phyloP scores from a whole-genome alignment of 768 basidiomycete genomes.

The Kwoniella newhampshirensis region DNA sequence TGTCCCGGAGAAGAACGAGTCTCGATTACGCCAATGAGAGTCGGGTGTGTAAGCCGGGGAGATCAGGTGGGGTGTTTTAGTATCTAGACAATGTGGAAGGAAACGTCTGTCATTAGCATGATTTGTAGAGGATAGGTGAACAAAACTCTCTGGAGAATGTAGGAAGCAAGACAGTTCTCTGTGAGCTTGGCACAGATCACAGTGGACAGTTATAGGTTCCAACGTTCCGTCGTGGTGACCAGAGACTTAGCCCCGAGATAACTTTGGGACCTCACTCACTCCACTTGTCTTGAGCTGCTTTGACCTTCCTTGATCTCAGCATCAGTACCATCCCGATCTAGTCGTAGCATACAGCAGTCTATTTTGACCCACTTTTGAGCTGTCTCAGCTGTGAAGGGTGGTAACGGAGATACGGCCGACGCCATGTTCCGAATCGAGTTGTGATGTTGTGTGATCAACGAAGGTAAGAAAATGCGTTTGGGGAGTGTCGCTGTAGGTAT shows the following conservation, averaged over 20 bases:
- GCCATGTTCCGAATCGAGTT: constrained; percentile 11
- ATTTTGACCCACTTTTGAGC: constrained; percentile 29
- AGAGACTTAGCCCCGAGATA: too few relatives aligned
- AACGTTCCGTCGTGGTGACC: too few relatives aligned
- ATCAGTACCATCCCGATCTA: not conserved
- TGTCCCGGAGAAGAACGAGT: constrained; percentile 58
- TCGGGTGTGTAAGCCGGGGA: constrained; percentile 60
- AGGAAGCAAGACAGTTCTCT: too few relatives aligned
- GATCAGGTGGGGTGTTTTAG: constrained; percentile 45
- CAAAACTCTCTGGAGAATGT: too few relatives aligned
- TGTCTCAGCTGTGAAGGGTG: constrained; percentile 42
- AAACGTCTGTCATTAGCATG: constrained; percentile 1
- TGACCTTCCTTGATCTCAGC: constrained; percentile 56
- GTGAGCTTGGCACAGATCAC: too few relatives aligned
- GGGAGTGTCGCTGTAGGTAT: too few relatives aligned
- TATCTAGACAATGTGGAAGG: constrained; percentile 37
- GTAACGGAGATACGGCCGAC: constrained; percentile 20
- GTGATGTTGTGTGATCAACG: too few relatives aligned
- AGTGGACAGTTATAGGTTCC: too few relatives aligned
- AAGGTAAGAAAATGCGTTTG: too few relatives aligned
- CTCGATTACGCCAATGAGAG: constrained; percentile 63
- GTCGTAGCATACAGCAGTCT: too few relatives aligned
- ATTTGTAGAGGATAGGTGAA: constrained; percentile 12
- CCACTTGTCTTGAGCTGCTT: constrained; percentile 60
- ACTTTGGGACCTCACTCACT: constrained; percentile 37